Percentiles rank a stretch among this genome's conserved stretches.
Conservation (phyloP, 441 rosid species). For the Isatis lusitanica region DNA sequence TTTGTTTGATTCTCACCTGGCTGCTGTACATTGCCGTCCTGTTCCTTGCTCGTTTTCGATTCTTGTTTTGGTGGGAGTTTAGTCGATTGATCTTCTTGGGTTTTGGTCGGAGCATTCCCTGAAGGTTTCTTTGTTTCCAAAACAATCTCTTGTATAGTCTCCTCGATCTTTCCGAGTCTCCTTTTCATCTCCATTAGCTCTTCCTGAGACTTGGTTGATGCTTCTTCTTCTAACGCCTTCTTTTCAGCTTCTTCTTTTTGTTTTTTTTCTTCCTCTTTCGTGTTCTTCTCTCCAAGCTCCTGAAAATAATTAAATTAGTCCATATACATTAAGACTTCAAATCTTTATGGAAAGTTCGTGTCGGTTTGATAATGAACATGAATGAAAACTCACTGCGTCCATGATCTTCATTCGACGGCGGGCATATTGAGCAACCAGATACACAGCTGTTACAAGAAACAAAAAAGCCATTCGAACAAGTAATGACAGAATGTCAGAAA, state of each 20-base stretch:
- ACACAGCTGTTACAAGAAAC: constrained; percentile 62
- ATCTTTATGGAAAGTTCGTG: neutral
- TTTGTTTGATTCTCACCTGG: constrained; percentile 3
- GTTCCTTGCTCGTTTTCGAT: neutral
- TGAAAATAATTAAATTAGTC: constrained; percentile 31
- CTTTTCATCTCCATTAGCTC: constrained; percentile 65
- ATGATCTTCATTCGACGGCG: constrained; percentile 72
- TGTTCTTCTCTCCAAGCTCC: constrained; percentile 70
- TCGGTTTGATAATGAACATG: neutral
- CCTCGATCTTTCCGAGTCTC: constrained; percentile 78
- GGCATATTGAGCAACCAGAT: constrained; percentile 81
- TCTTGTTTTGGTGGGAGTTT: constrained; percentile 19
- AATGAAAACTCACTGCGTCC: constrained; percentile 64
- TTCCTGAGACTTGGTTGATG: constrained; percentile 37
- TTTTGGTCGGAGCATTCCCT: constrained; percentile 34
- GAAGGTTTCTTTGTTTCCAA: constrained; percentile 60
- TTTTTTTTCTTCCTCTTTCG: constrained; percentile 59
- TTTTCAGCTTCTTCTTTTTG: constrained; percentile 54
- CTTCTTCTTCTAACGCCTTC: constrained; percentile 48
- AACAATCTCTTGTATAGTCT: constrained; percentile 60
- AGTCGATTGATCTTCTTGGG: constrained; percentile 35
- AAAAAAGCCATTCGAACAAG: constrained; percentile 33
- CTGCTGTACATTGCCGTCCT: constrained; percentile 15
- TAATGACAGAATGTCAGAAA: constrained; percentile 7
- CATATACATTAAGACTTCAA: neutral